Conservation (phyloP, 164 flowering plant species). For the Berberis thunbergii region DNA sequence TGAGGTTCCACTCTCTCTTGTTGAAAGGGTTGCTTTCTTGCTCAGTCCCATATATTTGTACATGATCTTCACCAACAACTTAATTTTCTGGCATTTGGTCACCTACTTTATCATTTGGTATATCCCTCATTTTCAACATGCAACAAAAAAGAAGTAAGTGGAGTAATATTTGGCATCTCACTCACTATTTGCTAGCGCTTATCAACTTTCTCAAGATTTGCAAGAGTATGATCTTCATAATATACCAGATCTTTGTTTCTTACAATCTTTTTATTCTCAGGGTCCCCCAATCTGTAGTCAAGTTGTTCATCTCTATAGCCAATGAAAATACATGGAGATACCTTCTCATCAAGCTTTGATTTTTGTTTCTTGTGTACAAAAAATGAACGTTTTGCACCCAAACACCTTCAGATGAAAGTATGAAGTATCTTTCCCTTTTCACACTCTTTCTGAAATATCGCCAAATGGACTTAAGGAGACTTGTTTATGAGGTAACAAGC, state of each 20-base stretch:
- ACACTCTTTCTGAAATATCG: no score
- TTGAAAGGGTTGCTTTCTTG: not conserved
- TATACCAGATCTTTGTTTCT: constrained; percentile 1
- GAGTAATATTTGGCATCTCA: not conserved
- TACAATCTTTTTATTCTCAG: no score
- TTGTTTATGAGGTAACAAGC: no score
- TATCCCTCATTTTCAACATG: not conserved
- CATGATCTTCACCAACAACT: not conserved
- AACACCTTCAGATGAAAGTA: no score
- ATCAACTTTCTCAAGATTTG: not conserved
- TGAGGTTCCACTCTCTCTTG: not conserved
- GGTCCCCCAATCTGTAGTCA: no score
- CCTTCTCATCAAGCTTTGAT: no score
- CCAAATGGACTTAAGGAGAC: no score
- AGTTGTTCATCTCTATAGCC: no score
- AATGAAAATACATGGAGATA: no score
- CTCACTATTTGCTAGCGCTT: not conserved
- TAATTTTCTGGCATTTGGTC: not conserved
- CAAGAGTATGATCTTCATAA: not conserved
- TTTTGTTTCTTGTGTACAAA: no score
- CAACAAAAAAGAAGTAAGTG: not conserved
- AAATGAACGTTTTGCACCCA: no score
- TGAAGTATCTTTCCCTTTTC: no score
- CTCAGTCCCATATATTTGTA: not conserved
- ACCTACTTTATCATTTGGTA: not conserved